Evolutionary conservation across 2,329 filamentous ascomycete genomes (phyloP).

Genomic region (Mycosphaerella arachidis): DNA sequence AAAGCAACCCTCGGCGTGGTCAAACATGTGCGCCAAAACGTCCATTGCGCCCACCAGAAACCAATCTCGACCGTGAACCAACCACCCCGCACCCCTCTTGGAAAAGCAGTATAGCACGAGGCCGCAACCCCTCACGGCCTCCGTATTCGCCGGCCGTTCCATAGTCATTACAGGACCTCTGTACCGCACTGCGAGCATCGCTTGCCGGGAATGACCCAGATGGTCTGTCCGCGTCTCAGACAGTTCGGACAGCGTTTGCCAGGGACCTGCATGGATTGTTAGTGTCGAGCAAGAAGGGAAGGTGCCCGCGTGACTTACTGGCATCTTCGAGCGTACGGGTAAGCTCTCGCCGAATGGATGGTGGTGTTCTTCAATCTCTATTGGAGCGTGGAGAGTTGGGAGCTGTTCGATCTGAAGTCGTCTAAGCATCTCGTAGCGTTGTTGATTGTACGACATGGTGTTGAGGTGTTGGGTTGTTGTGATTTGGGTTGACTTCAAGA

Average conservation of each 20-base stretch:
- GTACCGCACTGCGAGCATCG: constrained; percentile 33
- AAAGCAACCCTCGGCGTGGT: neutral
- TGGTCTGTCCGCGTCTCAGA: constrained; percentile 26
- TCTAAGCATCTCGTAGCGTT: constrained; percentile 22
- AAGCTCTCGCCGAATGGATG: constrained; percentile 1
- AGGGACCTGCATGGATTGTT: constrained; percentile 25
- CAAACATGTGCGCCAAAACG: neutral
- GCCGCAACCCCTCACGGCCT: neutral
- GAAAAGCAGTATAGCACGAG: neutral
- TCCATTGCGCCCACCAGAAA: neutral
- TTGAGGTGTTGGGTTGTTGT: neutral
- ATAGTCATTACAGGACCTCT: constrained; percentile 26
- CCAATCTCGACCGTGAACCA: neutral
- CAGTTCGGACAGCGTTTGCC: constrained; percentile 32
- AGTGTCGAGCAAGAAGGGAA: constrained; percentile 4
- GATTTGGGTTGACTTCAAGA: neutral
- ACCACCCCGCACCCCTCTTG: neutral
- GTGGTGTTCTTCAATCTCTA: constrained; percentile 5
- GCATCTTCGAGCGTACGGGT: neutral
- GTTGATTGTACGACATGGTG: constrained; percentile 27
- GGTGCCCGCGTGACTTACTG: neutral
- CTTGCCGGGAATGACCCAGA: constrained; percentile 36
- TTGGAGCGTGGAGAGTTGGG: constrained; percentile 13
- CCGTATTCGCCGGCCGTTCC: neutral
- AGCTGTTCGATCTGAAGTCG: constrained; percentile 31